Conservation (phyloP, 2,329 filamentous ascomycete species). For the Stachybotrys chartarum region DNA sequence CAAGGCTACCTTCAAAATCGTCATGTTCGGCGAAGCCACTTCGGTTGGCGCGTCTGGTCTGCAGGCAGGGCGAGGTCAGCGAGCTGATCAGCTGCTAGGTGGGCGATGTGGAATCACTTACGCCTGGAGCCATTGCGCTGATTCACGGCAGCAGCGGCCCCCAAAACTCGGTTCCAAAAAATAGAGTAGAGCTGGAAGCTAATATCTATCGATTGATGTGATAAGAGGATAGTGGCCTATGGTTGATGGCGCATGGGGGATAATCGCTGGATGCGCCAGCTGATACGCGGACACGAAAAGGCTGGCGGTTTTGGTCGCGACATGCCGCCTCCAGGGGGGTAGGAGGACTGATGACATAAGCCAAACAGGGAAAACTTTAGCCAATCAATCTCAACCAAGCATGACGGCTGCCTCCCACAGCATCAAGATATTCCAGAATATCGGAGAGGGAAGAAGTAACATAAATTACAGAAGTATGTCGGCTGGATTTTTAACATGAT, state of each 20-base stretch:
- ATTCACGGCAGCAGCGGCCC: background rate
- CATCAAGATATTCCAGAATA: too few relatives aligned
- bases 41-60: conserved; percentile 52
- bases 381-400: too few relatives aligned
- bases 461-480: too few relatives aligned
- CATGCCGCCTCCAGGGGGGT: background rate
- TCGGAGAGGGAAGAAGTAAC: too few relatives aligned
- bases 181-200: background rate
- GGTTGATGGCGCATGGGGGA: background rate
- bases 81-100: conserved; percentile 9
- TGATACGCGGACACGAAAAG: conserved; percentile 1
- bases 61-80: conserved; percentile 3
- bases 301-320: background rate
- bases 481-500: too few relatives aligned
- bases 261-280: background rate
- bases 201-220: background rate
- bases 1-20: conserved; percentile 47
- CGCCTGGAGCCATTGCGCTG: conserved; percentile 31
- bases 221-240: background rate
- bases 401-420: too few relatives aligned
- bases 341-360: conserved; percentile 15
- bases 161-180: background rate
- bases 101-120: conserved; percentile 15
- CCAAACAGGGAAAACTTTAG: background rate
- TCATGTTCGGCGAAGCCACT: conserved; percentile 52